A percentile compares a stretch with the other conserved stretches of the same genome.
phyloP scores from a whole-genome alignment of 768 basidiomycete genomes.

The Chalciporus sphaerocephalus region DNA sequence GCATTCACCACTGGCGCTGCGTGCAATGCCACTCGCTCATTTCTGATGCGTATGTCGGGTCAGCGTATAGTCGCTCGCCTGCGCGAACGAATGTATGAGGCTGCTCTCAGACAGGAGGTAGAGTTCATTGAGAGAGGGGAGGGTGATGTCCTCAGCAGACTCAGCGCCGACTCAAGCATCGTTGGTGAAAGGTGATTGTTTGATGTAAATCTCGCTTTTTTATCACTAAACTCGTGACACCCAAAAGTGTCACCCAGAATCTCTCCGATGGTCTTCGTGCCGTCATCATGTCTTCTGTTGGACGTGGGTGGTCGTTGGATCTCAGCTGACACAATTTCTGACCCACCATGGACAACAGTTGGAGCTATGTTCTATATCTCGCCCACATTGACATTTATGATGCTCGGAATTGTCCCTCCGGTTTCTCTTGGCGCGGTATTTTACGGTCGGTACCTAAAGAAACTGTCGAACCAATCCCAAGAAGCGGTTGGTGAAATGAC shows the following conservation, averaged over 20 bases:
- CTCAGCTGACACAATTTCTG: neutral
- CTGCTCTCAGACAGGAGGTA: constrained; percentile 85
- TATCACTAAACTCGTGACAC: neutral
- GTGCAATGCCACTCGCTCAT: constrained; percentile 79
- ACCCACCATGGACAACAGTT: constrained; percentile 43
- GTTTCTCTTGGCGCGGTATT: constrained; percentile 85
- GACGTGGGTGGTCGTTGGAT: constrained; percentile 52
- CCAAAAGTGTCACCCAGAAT: constrained; percentile 66
- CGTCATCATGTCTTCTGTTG: constrained; percentile 89
- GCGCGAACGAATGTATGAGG: constrained; percentile 75
- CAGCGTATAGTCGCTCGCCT: constrained; percentile 89
- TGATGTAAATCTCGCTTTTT: neutral
- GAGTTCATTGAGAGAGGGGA: constrained; percentile 91
- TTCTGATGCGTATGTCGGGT: constrained; percentile 83
- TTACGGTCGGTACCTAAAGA: constrained; percentile 93
- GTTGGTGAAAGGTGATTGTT: constrained; percentile 78
- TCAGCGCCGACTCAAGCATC: constrained; percentile 88
- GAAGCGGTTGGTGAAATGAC: constrained; percentile 96
- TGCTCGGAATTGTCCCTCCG: constrained; percentile 90
- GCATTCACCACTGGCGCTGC: constrained; percentile 84
- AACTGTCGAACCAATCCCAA: constrained; percentile 86
- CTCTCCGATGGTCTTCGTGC: constrained; percentile 79
- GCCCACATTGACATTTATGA: constrained; percentile 80
- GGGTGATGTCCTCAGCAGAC: constrained; percentile 87
- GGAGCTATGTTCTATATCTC: constrained; percentile 95